Evolutionary conservation across 495 filamentous ascomycete species (phyloP).

Genomic region (Terfezia boudieri): DNA sequence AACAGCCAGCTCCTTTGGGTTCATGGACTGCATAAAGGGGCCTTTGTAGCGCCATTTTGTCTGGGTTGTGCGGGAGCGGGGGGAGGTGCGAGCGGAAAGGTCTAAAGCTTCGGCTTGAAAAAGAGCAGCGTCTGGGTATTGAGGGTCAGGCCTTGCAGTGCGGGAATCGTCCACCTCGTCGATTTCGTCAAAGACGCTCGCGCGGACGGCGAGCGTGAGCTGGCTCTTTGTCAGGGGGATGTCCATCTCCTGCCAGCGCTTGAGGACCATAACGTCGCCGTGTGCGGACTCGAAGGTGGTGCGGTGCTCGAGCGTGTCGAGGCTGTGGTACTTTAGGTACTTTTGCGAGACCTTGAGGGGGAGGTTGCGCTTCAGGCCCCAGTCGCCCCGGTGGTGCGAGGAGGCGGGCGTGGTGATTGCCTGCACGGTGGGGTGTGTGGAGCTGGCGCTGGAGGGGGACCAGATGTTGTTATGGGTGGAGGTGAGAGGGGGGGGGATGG

Average conservation of each 20-base stretch:
- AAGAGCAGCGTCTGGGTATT: not conserved
- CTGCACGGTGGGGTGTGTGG: constrained; percentile 58
- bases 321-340: constrained; percentile 41
- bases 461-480: constrained; percentile 31
- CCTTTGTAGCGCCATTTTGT: constrained; percentile 49
- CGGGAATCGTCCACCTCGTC: constrained; percentile 28
- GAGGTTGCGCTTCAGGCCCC: constrained; percentile 78
- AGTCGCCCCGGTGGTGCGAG: constrained; percentile 63
- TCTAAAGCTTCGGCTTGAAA: not conserved
- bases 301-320: constrained; percentile 79
- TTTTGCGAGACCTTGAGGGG: constrained; percentile 52
- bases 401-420: constrained; percentile 57
- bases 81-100: not conserved
- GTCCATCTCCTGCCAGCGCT: constrained; percentile 70
- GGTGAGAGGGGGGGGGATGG: constrained; percentile 31
- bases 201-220: not conserved
- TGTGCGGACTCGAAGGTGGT: constrained; percentile 71
- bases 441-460: constrained; percentile 50
- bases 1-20: constrained; percentile 42
- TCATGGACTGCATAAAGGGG: constrained; percentile 62
- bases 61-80: not conserved
- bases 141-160: not conserved
- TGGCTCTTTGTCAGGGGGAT: constrained; percentile 29
- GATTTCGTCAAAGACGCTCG: constrained; percentile 35
- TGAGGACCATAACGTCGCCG: constrained; percentile 58